Percentiles rank a stretch among this genome's conserved stretches.
Conservation (phyloP, 202 grass and related monocot species). For the Brachypodium distachyon region DNA sequence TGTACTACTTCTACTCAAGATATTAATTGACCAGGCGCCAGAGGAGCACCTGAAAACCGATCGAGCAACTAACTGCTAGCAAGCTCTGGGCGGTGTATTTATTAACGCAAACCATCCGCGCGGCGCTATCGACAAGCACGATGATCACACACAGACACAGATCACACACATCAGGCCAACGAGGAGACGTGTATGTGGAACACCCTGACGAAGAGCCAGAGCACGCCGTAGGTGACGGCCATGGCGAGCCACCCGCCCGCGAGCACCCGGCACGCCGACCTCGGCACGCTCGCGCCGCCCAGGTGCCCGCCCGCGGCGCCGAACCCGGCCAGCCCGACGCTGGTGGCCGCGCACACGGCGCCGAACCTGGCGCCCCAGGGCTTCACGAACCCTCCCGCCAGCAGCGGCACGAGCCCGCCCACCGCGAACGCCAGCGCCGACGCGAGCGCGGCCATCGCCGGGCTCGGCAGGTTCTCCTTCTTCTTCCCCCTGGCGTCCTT, state of each 20-base stretch:
- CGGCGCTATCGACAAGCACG: too few species aligned
- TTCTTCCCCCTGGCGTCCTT: not conserved
- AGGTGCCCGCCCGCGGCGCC: conserved; percentile 51
- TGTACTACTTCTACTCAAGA: too few species aligned
- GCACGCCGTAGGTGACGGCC: conserved; percentile 66
- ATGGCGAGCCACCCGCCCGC: conserved; percentile 79
- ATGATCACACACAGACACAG: not conserved
- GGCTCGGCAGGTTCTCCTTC: conserved; percentile 51
- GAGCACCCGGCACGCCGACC: conserved; percentile 54
- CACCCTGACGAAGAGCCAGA: conserved; percentile 42
- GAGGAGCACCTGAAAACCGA: too few species aligned
- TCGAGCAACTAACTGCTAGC: not conserved
- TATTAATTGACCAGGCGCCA: too few species aligned
- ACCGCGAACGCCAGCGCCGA: conserved; percentile 69
- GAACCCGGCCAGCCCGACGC: conserved; percentile 49
- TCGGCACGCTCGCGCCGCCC: conserved; percentile 42
- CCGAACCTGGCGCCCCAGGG: conserved; percentile 18
- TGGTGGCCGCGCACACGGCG: conserved; percentile 47
- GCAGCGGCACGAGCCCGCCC: conserved; percentile 60
- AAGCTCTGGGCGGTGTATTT: too few species aligned
- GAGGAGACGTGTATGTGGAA: conserved; percentile 48
- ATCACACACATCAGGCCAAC: not conserved
- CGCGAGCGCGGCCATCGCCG: conserved; percentile 53
- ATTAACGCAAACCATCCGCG: too few species aligned
- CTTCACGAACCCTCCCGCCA: conserved; percentile 50